phyloP scores from a whole-genome alignment of 768 basidiomycete species.

The Tricholoma matsutake region DNA sequence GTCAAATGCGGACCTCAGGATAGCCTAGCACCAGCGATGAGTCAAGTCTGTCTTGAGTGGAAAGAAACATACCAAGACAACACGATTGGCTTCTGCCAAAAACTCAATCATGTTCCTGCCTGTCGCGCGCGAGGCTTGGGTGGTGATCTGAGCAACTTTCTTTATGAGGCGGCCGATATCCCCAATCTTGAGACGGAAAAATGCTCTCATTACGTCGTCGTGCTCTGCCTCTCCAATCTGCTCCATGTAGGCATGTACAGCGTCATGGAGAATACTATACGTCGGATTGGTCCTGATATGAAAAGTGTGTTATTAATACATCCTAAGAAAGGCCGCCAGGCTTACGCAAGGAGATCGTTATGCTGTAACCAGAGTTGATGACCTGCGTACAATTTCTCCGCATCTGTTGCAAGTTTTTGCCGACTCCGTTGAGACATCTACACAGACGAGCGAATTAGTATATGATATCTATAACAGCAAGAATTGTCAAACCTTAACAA shows the following conservation, averaged over 20 bases:
- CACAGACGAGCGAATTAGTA: neutral
- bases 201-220: conserved; percentile 78
- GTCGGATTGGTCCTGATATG: conserved; percentile 49
- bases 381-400: conserved; percentile 82
- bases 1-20: conserved; percentile 67
- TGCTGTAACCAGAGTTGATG: conserved; percentile 79
- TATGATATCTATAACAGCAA: neutral
- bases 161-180: conserved; percentile 69
- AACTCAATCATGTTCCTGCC: conserved; percentile 41
- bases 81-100: conserved; percentile 65
- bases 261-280: conserved; percentile 65
- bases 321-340: conserved; percentile 1
- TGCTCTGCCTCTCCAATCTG: conserved; percentile 50
- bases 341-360: conserved; percentile 65
- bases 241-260: conserved; percentile 67
- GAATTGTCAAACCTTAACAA: conserved; percentile 57
- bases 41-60: neutral
- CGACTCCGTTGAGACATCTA: conserved; percentile 83
- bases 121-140: conserved; percentile 40
- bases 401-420: conserved; percentile 73
- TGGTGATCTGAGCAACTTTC: conserved; percentile 50
- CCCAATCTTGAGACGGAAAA: conserved; percentile 70
- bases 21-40: conserved; percentile 43
- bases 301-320: neutral
- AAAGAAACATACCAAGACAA: conserved; percentile 57